Base-by-base conservation (phyloP, 148 eudicot genomes). In the Rhododendron molle region DNA sequence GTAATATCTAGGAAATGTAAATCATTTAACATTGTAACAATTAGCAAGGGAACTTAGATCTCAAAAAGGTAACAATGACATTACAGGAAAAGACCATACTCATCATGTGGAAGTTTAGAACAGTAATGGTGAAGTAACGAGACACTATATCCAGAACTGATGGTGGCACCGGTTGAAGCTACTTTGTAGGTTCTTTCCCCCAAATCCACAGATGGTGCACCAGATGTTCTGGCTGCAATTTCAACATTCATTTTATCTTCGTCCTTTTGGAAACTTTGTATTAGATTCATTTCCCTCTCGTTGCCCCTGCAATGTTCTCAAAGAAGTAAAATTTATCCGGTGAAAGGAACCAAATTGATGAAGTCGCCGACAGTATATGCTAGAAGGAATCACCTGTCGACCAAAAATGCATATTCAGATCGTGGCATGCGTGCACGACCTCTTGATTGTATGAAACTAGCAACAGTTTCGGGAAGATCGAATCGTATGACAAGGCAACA, bases 371-470 rank as follows among this genome's bases (percentile, higher is more conserved):
- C 78, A 28, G 65, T 49, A 16, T 72, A 81, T 38, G 69, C 79
- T 54, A 40, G 32, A 78, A 69, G 20, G 69, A 85, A 80, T 72
- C 84, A 95, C 99, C 99, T 91, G 92, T 97, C 91, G 18, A 97
- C 98, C 91, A 97, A 87, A 91, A 97, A 91, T 83, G 93, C 96
- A 92, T 92, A 97, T 92, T 95, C 96, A 76, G 99, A 97, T 88
- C 90, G 92, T 83, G 96, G 93, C 99, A 97, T 97, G 60, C 99
- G 93, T 40, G 99, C 99, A 76, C 99, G 98, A 10, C 99, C 99
- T 92, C 98, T 91, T 15, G 98, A 95, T 88, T 97, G 99, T 88
- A 97, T 97, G 84, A 95, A 97, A 92, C 99, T 95, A 76, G 98
- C 90, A 83, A 95, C 88, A 46, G 98, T 97, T 88, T 97, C 98